These are phyloP conservation scores for Oxalis stricta DNA, from an alignment of 441 rosid species.

Conservation along the genomic window DNA sequence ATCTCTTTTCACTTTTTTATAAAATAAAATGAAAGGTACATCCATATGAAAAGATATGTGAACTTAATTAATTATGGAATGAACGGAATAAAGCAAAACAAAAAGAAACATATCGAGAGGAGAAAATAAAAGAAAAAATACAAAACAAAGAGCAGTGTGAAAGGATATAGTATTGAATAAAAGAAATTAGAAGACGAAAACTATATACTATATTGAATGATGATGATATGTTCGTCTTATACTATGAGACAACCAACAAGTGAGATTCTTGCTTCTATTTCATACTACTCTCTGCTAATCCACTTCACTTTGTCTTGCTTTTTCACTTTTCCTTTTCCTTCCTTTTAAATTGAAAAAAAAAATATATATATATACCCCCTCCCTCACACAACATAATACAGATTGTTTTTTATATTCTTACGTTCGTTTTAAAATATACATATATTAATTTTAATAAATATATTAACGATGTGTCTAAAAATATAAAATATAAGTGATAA, in stretches of 20 bases:
- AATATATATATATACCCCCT: too few relatives aligned
- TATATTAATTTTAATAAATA: too few relatives aligned
- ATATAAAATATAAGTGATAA: too few relatives aligned
- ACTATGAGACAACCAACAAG: constrained; percentile 32
- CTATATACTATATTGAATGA: neutral
- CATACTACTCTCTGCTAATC: neutral
- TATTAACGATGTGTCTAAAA: too few relatives aligned
- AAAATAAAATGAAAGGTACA: constrained; percentile 8
- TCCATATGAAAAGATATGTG: constrained; percentile 11
- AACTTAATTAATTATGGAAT: too few relatives aligned
- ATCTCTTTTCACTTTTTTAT: neutral
- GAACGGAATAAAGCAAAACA: neutral
- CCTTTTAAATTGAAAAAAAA: too few relatives aligned
- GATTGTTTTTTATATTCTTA: too few relatives aligned
- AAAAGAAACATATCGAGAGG: too few relatives aligned
- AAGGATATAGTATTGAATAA: neutral
- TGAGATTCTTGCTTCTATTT: constrained; percentile 36
- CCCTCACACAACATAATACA: too few relatives aligned
- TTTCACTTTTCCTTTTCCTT: neutral
- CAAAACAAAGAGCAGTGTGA: constrained; percentile 11
- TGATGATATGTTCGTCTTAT: neutral
- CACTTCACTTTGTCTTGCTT: neutral
- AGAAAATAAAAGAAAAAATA: neutral
- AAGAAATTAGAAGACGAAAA: neutral
- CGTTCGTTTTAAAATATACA: too few relatives aligned